Evolutionary conservation across 495 filamentous ascomycete genomes (phyloP).

Genomic region (Hypoxylon trugodes): DNA sequence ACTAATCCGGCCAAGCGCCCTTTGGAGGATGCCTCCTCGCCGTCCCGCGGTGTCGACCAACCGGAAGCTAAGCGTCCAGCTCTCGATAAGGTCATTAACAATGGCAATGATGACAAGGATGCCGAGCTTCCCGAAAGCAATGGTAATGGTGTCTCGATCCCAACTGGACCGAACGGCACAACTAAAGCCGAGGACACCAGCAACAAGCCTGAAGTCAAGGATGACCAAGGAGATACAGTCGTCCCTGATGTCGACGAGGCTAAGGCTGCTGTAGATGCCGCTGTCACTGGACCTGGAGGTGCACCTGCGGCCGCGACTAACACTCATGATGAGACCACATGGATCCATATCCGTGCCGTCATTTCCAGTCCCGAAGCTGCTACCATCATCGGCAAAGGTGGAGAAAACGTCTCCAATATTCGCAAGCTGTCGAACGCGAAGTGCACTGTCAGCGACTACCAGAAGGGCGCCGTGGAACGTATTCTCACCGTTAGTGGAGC

Average conservation of each 20-base stretch:
- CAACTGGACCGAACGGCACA: slow-evolving; percentile 55
- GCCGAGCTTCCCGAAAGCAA: slow-evolving; percentile 51
- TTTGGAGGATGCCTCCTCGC: slow-evolving; percentile 94
- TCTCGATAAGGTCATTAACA: slow-evolving; percentile 85
- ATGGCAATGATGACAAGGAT: slow-evolving; percentile 52
- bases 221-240: slow-evolving; percentile 70
- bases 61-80: slow-evolving; percentile 97
- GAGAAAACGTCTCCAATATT: slow-evolving; percentile 97
- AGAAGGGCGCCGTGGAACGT: slow-evolving; percentile 93
- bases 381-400: slow-evolving; percentile 97
- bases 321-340: slow-evolving; percentile 83
- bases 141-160: slow-evolving; percentile 42
- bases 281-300: slow-evolving; percentile 40
- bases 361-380: slow-evolving; percentile 97
- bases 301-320: slow-evolving; percentile 38
- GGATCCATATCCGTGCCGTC: slow-evolving; percentile 96
- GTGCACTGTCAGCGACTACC: slow-evolving; percentile 98
- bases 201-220: slow-evolving; percentile 66
- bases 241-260: slow-evolving; percentile 72
- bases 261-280: slow-evolving; percentile 56
- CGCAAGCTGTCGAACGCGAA: slow-evolving; percentile 91
- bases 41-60: slow-evolving; percentile 87
- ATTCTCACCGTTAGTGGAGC: slow-evolving; percentile 95
- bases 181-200: slow-evolving; percentile 55
- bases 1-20: slow-evolving; percentile 83